A percentile compares a stretch with the other conserved stretches of the same genome.
Conservation (phyloP, 2,329 filamentous ascomycete genomes). For the Eutypa lata region DNA sequence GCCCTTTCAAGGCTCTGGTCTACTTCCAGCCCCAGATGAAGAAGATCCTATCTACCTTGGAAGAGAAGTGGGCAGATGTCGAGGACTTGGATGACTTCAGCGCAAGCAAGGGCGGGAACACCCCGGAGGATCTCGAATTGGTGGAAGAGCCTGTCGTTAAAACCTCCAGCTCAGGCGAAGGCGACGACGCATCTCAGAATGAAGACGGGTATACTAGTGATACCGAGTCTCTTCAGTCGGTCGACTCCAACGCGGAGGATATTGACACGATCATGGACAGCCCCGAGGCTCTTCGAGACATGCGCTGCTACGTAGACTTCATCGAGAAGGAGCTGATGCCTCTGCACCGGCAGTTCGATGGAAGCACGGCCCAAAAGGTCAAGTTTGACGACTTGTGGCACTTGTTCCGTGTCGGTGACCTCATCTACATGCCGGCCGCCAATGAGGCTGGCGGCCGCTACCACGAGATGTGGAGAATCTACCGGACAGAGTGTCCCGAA, state of each 20-base stretch:
- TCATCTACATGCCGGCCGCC: constrained; percentile 36
- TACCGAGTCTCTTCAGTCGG: constrained; percentile 29
- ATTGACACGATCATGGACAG: constrained; percentile 35
- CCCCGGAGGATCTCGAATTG: constrained; percentile 27
- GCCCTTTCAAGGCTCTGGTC: constrained; percentile 38
- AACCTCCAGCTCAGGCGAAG: constrained; percentile 4
- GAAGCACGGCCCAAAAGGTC: constrained; percentile 27
- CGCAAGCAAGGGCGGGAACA: constrained; percentile 18
- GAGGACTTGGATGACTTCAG: constrained; percentile 30
- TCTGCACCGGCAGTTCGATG: constrained; percentile 25
- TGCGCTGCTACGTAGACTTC: constrained; percentile 42
- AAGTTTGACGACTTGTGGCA: constrained; percentile 41
- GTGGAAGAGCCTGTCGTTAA: constrained; percentile 15
- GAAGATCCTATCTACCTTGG: constrained; percentile 33
- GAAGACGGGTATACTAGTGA: constrained; percentile 23
- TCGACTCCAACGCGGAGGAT: constrained; percentile 35
- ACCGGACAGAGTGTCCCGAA: constrained; percentile 29
- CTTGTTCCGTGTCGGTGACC: constrained; percentile 37
- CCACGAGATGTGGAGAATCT: constrained; percentile 38
- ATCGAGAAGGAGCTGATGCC: constrained; percentile 41
- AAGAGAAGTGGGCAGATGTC: constrained; percentile 39
- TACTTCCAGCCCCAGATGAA: constrained; percentile 41
- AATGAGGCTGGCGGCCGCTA: constrained; percentile 33
- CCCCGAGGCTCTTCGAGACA: constrained; percentile 36
- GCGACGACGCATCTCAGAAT: constrained; percentile 3